phyloP scores from a whole-genome alignment of 768 basidiomycete species.

The Infundibulicybe gibba region DNA sequence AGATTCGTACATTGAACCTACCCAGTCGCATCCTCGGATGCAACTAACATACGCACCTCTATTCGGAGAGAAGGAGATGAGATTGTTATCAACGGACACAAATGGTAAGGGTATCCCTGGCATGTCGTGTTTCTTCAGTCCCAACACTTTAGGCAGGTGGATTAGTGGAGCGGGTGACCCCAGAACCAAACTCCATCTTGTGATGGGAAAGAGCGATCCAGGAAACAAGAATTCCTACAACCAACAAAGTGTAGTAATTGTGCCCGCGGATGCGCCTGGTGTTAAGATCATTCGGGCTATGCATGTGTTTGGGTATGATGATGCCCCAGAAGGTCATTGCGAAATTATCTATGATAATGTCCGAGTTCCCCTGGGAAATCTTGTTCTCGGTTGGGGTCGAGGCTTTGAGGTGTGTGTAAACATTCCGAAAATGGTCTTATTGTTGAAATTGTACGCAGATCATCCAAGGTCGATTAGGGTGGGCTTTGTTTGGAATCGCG shows the following conservation, averaged over 20 bases:
- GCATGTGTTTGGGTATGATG: slow-evolving; percentile 92
- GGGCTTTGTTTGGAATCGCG: slow-evolving; percentile 12
- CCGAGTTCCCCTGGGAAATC: slow-evolving; percentile 76
- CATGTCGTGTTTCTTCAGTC: background rate
- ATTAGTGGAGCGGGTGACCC: slow-evolving; percentile 97
- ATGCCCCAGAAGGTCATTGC: slow-evolving; percentile 95
- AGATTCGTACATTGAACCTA: slow-evolving; percentile 6
- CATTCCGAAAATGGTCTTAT: background rate
- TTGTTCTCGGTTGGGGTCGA: slow-evolving; percentile 89
- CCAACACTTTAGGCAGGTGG: slow-evolving; percentile 57
- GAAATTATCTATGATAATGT: slow-evolving; percentile 96
- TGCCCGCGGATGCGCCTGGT: slow-evolving; percentile 85
- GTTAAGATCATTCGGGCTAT: slow-evolving; percentile 90
- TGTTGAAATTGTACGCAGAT: slow-evolving; percentile 40
- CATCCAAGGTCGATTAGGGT: slow-evolving; percentile 95
- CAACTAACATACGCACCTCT: slow-evolving; percentile 90
- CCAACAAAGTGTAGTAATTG: slow-evolving; percentile 93
- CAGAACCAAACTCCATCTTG: slow-evolving; percentile 82
- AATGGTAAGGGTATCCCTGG: slow-evolving; percentile 60
- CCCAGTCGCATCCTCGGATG: slow-evolving; percentile 89
- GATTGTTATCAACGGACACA: slow-evolving; percentile 93
- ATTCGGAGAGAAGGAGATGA: slow-evolving; percentile 81
- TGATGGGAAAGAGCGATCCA: slow-evolving; percentile 94
- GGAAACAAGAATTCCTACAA: slow-evolving; percentile 69
- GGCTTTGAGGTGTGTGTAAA: slow-evolving; percentile 76